Evolutionary conservation across 495 filamentous ascomycete genomes (phyloP).

Genomic region (Hypoxylon intermedium): DNA sequence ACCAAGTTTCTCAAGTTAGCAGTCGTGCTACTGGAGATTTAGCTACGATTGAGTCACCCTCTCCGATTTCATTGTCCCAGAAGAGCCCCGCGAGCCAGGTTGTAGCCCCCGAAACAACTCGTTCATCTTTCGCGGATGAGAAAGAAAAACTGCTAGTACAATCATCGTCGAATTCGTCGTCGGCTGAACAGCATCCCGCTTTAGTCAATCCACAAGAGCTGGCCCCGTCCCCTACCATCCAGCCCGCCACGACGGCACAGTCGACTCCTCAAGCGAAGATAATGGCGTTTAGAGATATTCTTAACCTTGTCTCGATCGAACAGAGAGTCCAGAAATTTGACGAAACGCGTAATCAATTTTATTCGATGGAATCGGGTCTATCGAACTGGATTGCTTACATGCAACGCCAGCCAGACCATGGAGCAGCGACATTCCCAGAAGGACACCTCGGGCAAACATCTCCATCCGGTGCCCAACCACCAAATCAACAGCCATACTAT

Average conservation of each 20-base stretch:
- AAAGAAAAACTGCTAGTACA: constrained; percentile 53
- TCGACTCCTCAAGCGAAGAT: constrained; percentile 50
- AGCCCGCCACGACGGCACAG: constrained; percentile 29
- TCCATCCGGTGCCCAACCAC: constrained; percentile 23
- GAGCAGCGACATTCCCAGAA: constrained; percentile 15
- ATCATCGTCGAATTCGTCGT: constrained; percentile 42
- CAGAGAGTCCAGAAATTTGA: constrained; percentile 76
- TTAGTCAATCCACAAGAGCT: constrained; percentile 22
- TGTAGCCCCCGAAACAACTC: constrained; percentile 16
- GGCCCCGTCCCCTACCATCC: constrained; percentile 1
- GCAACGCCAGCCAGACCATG: constrained; percentile 48
- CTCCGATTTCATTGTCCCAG: constrained; percentile 44
- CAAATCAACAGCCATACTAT: constrained; percentile 57
- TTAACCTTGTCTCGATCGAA: constrained; percentile 62
- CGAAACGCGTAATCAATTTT: constrained; percentile 72
- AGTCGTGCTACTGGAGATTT: constrained; percentile 39
- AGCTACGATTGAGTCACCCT: constrained; percentile 43
- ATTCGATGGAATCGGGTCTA: constrained; percentile 74
- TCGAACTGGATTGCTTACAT: constrained; percentile 71
- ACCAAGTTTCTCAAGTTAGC: constrained; percentile 48
- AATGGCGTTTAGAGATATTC: constrained; percentile 73
- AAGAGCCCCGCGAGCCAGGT: neutral
- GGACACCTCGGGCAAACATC: constrained; percentile 35
- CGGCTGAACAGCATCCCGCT: constrained; percentile 51
- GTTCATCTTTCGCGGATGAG: constrained; percentile 53